Percentiles rank a stretch among this genome's conserved stretches.
Evolutionary conservation across 163 green algal genomes (phyloP).

Genomic region (Botryococcus braunii): DNA sequence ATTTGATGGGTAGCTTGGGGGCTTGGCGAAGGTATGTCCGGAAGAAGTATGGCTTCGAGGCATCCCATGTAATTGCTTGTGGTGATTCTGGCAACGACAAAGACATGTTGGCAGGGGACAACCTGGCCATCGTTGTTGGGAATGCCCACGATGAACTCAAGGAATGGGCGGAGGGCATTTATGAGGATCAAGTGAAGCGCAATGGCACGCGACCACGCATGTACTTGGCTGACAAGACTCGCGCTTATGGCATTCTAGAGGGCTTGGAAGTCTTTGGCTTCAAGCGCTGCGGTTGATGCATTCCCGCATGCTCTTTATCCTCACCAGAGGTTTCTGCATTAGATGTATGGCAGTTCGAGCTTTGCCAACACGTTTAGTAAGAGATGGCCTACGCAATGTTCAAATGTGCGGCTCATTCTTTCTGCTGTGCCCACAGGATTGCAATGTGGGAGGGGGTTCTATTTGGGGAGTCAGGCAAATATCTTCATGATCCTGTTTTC

Average conservation of each 20-base stretch:
- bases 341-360: too few species aligned
- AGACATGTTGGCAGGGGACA: constrained; percentile 32
- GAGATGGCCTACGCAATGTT: too few species aligned
- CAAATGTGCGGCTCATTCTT: too few species aligned
- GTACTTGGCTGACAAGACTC: constrained; percentile 13
- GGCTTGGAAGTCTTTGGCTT: constrained; percentile 56
- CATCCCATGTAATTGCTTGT: constrained; percentile 56
- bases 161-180: constrained; percentile 44
- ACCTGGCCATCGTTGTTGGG: constrained; percentile 69
- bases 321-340: too few species aligned
- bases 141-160: constrained; percentile 77
- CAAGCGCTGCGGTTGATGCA: background rate
- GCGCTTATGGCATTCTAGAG: constrained; percentile 66
- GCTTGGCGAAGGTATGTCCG: constrained; percentile 49
- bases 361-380: too few species aligned
- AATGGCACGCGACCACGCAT: background rate
- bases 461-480: too few species aligned
- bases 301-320: background rate
- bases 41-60: constrained; percentile 42
- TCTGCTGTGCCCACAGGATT: too few species aligned
- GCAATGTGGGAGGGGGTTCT: too few species aligned
- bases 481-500: too few species aligned
- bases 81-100: constrained; percentile 55
- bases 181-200: background rate
- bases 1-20: background rate